Evolutionary conservation across 2,329 filamentous ascomycete genomes (phyloP), one percentile per base, ranked within the genome.

Genomic region (Geoglossum cookeanum): DNA sequence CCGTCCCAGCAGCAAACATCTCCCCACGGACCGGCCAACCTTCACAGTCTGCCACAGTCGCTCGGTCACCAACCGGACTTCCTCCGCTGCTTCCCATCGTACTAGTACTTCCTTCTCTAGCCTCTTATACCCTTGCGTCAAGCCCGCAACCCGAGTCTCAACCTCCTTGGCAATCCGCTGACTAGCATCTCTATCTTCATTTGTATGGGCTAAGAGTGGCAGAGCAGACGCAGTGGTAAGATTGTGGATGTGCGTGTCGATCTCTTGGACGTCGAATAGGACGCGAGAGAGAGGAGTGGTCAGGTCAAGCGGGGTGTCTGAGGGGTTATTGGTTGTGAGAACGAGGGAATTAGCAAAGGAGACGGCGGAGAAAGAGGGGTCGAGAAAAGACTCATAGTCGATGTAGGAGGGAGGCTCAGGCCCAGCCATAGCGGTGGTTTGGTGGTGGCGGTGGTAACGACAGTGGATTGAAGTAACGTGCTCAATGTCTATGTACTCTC

Each of bases 241-340:
- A 3, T 80, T 79, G 68, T 98, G 88, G 61, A 98, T 95, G 67
- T 94, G 89, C 0, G 90, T 94, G 71, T 97, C 91, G 62, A 98
- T 85, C 70, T 97, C 92, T 68, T 97, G 92, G 2, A 92, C 84
- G 70, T 98, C 92, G 71, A 98, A 98, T 5, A 97, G 81, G 4
- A 96, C 90, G 57, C 88, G 82, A 4, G 90, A 95, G 53, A 98
- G 78, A 2, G 92, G 91, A 15, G 92, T 97, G 4, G 89, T 91
- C 58, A 98, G 84, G 69, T 98, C 92, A 64, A 97, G 79, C 5
- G 88, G 85, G 1, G 84, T 84, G 71, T 97, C 92, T 63, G 84
- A 87, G 59, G 88, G 78, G 71, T 96, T 94, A 74, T 97, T 97
- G 57, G 91, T 97, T 44, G 83, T 78, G 58, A 90, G 81, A 54